Percentiles rank a stretch among this genome's conserved stretches.
phyloP scores from a whole-genome alignment of 768 basidiomycete species.

The Termitomyces sp. region DNA sequence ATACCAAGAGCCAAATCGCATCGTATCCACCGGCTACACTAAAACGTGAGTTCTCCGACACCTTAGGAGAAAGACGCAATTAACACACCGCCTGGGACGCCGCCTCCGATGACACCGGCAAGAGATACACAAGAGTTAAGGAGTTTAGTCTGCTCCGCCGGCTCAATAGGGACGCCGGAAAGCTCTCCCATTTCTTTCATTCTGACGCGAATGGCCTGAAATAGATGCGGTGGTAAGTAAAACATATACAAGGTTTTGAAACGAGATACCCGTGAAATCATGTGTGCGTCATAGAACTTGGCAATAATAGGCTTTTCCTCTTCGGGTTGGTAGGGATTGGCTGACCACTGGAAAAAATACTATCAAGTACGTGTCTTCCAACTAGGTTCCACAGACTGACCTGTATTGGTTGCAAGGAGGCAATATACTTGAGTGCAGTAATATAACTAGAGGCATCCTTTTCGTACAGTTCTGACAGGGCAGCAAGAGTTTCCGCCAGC shows the following conservation, averaged over 20 bases:
- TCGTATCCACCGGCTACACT: slow-evolving; percentile 90
- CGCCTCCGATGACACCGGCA: slow-evolving; percentile 88
- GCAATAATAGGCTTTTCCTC: slow-evolving; percentile 40
- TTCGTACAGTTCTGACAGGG: slow-evolving; percentile 44
- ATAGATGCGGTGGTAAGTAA: not conserved
- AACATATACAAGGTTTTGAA: not conserved
- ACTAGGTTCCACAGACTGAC: slow-evolving; percentile 21
- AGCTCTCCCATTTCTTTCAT: slow-evolving; percentile 83
- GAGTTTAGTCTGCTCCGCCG: slow-evolving; percentile 76
- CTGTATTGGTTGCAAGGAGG: slow-evolving; percentile 54
- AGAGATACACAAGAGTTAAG: slow-evolving; percentile 71
- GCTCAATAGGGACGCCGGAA: slow-evolving; percentile 86
- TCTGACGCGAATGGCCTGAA: slow-evolving; percentile 63
- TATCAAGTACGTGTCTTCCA: not conserved
- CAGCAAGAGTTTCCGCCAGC: slow-evolving; percentile 44
- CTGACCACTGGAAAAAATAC: slow-evolving; percentile 43
- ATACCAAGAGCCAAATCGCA: slow-evolving; percentile 89
- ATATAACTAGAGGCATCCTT: slow-evolving; percentile 45
- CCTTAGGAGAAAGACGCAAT: not conserved
- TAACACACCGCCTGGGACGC: slow-evolving; percentile 88
- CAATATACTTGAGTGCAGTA: slow-evolving; percentile 55
- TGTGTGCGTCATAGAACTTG: slow-evolving; percentile 53
- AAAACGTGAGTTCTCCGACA: not conserved
- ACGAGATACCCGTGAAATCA: slow-evolving; percentile 46
- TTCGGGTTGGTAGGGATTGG: slow-evolving; percentile 45